Evolutionary conservation across 192 early-diverging fungal genomes (phyloP), one percentile per base, ranked within the genome.

Genomic region (Lobosporangium transversale): DNA sequence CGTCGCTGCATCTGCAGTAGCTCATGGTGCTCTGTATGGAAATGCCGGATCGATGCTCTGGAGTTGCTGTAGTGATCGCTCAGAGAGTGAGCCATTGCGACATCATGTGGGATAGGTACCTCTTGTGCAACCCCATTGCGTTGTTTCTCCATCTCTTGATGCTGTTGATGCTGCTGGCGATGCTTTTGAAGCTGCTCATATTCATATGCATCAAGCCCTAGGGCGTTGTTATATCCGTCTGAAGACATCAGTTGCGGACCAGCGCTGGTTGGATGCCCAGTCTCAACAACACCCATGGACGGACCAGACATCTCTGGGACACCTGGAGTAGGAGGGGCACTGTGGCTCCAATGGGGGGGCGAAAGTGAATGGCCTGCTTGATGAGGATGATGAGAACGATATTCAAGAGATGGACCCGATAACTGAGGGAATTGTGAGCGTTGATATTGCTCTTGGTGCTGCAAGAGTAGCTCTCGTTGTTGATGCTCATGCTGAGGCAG

Each of bases 111-210:
- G 5, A 52, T 7, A 3, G 49, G 21, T 24, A 31, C 32, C 45
- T 57, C 35, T 5, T 23, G 48, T 12, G 43, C 27, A 21, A 48
- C n/a, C 20, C 36, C 4, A 7, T 43, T 31, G 17, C 21, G 18
- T 12, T 43, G 33, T 29, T 36, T 27, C 51, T 58, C 55, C 37
- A 50, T 27, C 51, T 58, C 55, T 33, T 55, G 40, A 4, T 66
- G 62, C 64, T 66, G 64, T 47, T 56, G 53, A 12, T 33, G 23
- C 15, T 56, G 36, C 35, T 58, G 54, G 55, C 53, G 65, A 18
- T 67, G 65, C 18, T 49, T 36, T 26, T 62, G 60, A 2, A 62
- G 27, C 36, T 51, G 32, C 32, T 52, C 43, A 15, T 29, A 4
- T 17, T 62, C 60, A 26, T 62, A 42, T 5, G 60, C 23, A 52